Percentiles rank a stretch among this genome's conserved stretches.
These are phyloP conservation scores for Gentiana dahurica DNA, from an alignment of 257 asterid species.

Conservation along the genomic window DNA sequence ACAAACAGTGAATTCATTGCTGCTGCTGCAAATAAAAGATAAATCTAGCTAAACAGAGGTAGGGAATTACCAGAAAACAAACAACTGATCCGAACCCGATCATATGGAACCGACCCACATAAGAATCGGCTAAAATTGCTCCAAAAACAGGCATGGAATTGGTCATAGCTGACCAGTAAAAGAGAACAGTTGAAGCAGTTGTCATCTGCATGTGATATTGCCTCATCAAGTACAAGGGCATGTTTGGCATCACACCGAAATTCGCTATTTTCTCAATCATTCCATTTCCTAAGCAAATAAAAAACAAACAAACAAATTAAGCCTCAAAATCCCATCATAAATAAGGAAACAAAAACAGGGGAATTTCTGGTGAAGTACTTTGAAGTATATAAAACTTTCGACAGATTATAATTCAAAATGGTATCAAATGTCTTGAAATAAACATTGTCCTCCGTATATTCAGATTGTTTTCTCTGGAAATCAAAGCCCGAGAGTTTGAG, in stretches of 20 bases:
- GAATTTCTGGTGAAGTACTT: too few species aligned
- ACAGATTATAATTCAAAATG: too few species aligned
- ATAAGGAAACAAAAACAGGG: background rate
- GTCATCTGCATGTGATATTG: constrained; percentile 56
- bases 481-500: too few species aligned
- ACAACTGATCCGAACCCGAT: constrained; percentile 58
- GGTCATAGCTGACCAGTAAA: constrained; percentile 61
- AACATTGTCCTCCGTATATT: too few species aligned
- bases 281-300: constrained; percentile 28
- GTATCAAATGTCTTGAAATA: too few species aligned
- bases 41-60: too few species aligned
- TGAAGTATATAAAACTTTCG: too few species aligned
- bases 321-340: background rate
- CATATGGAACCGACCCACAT: constrained; percentile 51
- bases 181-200: constrained; percentile 39
- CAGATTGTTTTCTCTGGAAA: too few species aligned
- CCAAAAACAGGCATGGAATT: constrained; percentile 52
- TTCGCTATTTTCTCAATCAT: constrained; percentile 54
- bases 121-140: constrained; percentile 63
- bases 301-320: background rate
- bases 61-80: constrained; percentile 39
- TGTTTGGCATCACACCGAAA: constrained; percentile 43
- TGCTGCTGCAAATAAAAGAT: too few species aligned
- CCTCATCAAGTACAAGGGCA: constrained; percentile 51
- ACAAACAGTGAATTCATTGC: background rate